Conservation (phyloP, 495 filamentous ascomycete species). For the Hypoxylon fuscum region DNA sequence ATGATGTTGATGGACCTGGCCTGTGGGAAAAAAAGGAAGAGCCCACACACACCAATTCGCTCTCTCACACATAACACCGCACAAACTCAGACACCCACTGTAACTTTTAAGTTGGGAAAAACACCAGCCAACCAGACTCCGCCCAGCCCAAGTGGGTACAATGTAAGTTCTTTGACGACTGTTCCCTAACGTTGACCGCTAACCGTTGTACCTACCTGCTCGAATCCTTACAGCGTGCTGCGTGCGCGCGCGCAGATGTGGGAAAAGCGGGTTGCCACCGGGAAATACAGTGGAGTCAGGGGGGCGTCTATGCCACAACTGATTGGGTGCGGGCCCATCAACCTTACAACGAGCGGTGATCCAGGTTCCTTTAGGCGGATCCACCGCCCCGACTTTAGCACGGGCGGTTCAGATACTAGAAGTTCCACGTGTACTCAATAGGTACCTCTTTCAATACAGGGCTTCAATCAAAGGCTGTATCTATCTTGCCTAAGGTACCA, state of each 20-base stretch:
- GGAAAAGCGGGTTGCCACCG: conserved; percentile 26
- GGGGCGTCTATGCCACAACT: neutral
- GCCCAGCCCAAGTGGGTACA: conserved; percentile 20
- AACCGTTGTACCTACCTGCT: conserved; percentile 10
- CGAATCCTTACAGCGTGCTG: conserved; percentile 18
- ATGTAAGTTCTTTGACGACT: conserved; percentile 19
- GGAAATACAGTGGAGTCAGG: conserved; percentile 22
- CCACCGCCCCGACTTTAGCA: conserved; percentile 10
- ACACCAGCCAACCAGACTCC: conserved; percentile 17
- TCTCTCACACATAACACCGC: neutral
- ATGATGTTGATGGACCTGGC: conserved; percentile 38
- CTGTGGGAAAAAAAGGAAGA: conserved; percentile 29
- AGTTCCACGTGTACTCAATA: no score
- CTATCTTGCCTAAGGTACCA: no score
- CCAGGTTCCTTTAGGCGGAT: conserved; percentile 23
- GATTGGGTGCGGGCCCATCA: conserved; percentile 15
- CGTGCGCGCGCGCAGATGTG: conserved; percentile 31
- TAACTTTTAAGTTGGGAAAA: conserved; percentile 13
- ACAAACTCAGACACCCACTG: neutral
- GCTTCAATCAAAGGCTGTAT: no score
- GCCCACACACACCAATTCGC: conserved; percentile 24
- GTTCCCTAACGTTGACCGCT: conserved; percentile 16
- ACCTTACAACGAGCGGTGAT: conserved; percentile 21
- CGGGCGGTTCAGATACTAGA: conserved; percentile 32
- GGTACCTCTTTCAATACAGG: no score